Conservation (phyloP, 2,329 filamentous ascomycete genomes). For the Epicoccum sorghinum region DNA sequence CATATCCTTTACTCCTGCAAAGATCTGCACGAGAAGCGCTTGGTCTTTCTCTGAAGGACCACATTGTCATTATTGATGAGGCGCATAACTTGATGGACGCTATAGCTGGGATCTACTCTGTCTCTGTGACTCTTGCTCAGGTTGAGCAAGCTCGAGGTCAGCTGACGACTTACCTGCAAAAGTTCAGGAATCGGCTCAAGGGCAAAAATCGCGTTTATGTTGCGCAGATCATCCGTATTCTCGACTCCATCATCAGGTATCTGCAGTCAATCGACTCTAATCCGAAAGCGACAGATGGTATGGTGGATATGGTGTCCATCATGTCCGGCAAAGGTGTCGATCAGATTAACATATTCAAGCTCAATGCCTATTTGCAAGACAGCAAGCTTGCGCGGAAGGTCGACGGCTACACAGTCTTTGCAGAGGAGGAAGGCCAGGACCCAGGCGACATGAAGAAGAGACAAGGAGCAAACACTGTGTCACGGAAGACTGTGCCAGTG, state of each 20-base stretch:
- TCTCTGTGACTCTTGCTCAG: slow-evolving; percentile 75
- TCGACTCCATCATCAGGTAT: slow-evolving; percentile 78
- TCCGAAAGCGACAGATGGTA: slow-evolving; percentile 62
- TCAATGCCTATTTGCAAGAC: slow-evolving; percentile 85
- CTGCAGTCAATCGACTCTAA: slow-evolving; percentile 59
- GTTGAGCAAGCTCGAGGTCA: slow-evolving; percentile 75
- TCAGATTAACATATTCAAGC: slow-evolving; percentile 91
- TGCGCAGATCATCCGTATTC: slow-evolving; percentile 80
- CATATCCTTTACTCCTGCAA: slow-evolving; percentile 89
- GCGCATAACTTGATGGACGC: slow-evolving; percentile 98
- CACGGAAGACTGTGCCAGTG: slow-evolving; percentile 55
- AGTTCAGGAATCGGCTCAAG: slow-evolving; percentile 86
- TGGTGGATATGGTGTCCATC: slow-evolving; percentile 73
- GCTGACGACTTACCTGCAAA: slow-evolving; percentile 80
- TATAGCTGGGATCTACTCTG: slow-evolving; percentile 83
- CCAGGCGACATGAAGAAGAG: slow-evolving; percentile 15
- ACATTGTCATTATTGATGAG: slow-evolving; percentile 95
- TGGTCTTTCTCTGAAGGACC: slow-evolving; percentile 81
- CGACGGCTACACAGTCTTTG: slow-evolving; percentile 78
- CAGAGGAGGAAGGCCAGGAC: slow-evolving; percentile 56
- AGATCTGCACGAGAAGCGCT: slow-evolving; percentile 86
- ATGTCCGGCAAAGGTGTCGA: slow-evolving; percentile 86
- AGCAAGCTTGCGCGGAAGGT: slow-evolving; percentile 95
- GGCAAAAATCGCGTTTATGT: slow-evolving; percentile 92
- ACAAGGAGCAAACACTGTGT: slow-evolving; percentile 4